Conservation (phyloP, 2,329 filamentous ascomycete genomes). For the Byssochlamys sp. region DNA sequence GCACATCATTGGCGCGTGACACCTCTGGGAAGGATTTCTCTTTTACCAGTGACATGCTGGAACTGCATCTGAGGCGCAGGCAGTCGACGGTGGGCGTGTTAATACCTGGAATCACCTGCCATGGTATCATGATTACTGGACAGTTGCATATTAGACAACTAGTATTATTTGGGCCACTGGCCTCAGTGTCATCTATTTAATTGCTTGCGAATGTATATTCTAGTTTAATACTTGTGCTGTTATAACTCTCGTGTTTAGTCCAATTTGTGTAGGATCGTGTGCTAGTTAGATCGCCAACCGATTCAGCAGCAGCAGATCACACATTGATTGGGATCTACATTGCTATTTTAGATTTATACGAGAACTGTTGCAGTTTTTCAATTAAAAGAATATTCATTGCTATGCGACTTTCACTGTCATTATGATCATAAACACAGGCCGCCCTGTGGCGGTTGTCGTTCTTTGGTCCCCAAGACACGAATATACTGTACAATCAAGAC, state of each 20-base stretch:
- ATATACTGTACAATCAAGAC: background rate
- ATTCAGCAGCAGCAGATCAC: too few relatives aligned
- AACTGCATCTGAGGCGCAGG: background rate
- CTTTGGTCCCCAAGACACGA: background rate
- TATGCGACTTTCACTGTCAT: background rate
- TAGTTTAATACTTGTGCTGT: background rate
- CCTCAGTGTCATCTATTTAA: background rate
- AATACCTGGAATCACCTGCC: background rate
- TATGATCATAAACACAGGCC: background rate
- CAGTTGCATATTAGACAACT: background rate
- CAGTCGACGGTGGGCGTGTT: background rate
- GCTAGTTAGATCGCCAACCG: too few relatives aligned
- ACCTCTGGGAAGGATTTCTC: background rate
- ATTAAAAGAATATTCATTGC: background rate
- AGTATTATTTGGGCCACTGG: background rate
- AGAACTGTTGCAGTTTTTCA: background rate
- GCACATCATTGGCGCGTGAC: background rate
- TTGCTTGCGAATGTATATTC: background rate
- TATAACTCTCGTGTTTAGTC: too few relatives aligned
- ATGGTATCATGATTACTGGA: background rate
- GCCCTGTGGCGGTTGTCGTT: background rate
- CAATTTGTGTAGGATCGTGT: too few relatives aligned
- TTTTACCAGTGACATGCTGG: background rate
- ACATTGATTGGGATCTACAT: too few relatives aligned
- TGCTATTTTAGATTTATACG: background rate